These are phyloP conservation scores for Naganishia onofrii DNA, from an alignment of 768 basidiomycete genomes.

Conservation along the genomic window DNA sequence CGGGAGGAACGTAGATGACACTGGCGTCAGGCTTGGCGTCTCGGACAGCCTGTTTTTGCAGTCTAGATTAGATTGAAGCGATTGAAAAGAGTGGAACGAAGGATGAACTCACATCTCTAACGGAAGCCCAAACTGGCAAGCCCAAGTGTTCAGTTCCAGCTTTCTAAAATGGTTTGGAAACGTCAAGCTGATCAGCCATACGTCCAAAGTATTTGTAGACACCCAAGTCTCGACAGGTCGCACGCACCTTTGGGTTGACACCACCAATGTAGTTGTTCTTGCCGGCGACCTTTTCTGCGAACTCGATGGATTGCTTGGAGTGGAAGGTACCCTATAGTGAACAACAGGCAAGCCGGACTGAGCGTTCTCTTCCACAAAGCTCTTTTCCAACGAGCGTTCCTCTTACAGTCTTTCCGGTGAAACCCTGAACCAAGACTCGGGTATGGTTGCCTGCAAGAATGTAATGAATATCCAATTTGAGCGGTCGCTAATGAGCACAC, in stretches of 20 bases:
- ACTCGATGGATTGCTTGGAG: constrained; percentile 83
- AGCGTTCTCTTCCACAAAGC: constrained; percentile 3
- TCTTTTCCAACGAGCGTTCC: background rate
- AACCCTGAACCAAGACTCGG: constrained; percentile 78
- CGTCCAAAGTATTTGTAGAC: background rate
- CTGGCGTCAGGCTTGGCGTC: constrained; percentile 87
- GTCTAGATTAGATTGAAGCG: background rate
- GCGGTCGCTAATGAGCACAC: background rate
- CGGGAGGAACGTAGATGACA: constrained; percentile 97
- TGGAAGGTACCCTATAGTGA: constrained; percentile 82
- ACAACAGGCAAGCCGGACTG: background rate
- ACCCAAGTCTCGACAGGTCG: constrained; percentile 8
- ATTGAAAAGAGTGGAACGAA: background rate
- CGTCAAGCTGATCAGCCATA: background rate
- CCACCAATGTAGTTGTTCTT: constrained; percentile 88
- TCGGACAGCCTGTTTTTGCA: constrained; percentile 68
- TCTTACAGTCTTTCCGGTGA: constrained; percentile 87
- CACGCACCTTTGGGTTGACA: constrained; percentile 61
- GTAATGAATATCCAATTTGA: too few species aligned
- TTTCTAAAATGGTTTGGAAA: constrained; percentile 65
- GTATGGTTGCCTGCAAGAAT: constrained; percentile 66
- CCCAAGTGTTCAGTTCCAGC: constrained; percentile 94
- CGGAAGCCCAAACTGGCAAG: constrained; percentile 86
- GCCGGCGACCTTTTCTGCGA: constrained; percentile 60
- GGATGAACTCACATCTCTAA: constrained; percentile 69